Conservation (phyloP, 495 filamentous ascomycete genomes). For the Glutinoglossum americanum region DNA sequence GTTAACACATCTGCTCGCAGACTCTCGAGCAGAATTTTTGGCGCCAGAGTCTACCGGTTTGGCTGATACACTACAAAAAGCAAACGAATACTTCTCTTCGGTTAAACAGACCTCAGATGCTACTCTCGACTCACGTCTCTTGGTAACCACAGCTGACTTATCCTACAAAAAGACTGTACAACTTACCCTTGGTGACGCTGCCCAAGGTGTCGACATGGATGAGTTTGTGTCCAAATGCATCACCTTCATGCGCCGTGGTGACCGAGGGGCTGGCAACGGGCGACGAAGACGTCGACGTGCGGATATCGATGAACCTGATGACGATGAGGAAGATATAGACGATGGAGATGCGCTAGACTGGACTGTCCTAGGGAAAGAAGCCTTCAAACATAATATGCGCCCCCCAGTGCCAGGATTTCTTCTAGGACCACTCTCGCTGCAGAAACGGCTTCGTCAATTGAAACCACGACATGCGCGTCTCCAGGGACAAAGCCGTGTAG, state of each 20-base stretch:
- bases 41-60: conserved; percentile 38
- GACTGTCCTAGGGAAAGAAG: conserved; percentile 58
- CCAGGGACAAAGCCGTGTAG: conserved; percentile 37
- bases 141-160: conserved; percentile 59
- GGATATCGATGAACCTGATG: conserved; percentile 21
- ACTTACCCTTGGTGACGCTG: conserved; percentile 43
- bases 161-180: conserved; percentile 50
- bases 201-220: conserved; percentile 66
- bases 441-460: conserved; percentile 52
- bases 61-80: conserved; percentile 33
- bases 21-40: conserved; percentile 46
- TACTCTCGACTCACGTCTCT: conserved; percentile 64
- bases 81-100: conserved; percentile 38
- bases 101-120: conserved; percentile 91
- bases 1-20: conserved; percentile 13
- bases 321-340: conserved; percentile 39
- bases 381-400: conserved; percentile 46
- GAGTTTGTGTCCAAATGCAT: conserved; percentile 88
- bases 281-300: conserved; percentile 13
- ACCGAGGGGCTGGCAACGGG: conserved; percentile 18
- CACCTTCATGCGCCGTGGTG: conserved; percentile 49
- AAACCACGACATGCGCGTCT: conserved; percentile 42
- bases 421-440: conserved; percentile 70
- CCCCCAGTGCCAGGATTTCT: conserved; percentile 69
- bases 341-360: conserved; percentile 68